Conservation (phyloP, 2,329 filamentous ascomycete species). For the Phaeosphaeria sp. region DNA sequence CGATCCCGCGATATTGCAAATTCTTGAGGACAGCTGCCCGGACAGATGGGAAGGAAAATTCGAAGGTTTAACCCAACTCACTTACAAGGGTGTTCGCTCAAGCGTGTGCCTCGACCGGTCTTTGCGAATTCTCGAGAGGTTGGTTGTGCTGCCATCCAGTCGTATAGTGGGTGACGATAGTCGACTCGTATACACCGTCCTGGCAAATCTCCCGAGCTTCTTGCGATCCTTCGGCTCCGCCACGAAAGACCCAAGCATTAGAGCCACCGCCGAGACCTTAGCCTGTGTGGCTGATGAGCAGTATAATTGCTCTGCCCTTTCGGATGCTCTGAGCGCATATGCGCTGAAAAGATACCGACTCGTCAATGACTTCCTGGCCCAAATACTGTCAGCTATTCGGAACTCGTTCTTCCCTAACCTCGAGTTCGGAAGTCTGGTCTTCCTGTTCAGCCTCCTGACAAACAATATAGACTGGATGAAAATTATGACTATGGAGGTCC, state of each 20-base stretch:
- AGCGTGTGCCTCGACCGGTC: slow-evolving; percentile 81
- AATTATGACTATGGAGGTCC: slow-evolving; percentile 87
- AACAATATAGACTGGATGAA: slow-evolving; percentile 92
- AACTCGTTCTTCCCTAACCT: slow-evolving; percentile 80
- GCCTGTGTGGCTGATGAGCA: slow-evolving; percentile 75
- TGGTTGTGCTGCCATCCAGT: slow-evolving; percentile 80
- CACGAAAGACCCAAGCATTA: slow-evolving; percentile 54
- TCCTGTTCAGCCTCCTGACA: slow-evolving; percentile 88
- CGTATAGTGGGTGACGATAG: slow-evolving; percentile 81
- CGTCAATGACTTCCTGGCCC: slow-evolving; percentile 76
- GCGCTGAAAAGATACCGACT: slow-evolving; percentile 70
- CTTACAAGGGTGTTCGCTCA: slow-evolving; percentile 92
- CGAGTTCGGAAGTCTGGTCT: slow-evolving; percentile 85
- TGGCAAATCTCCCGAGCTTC: slow-evolving; percentile 91
- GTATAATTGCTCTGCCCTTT: slow-evolving; percentile 72
- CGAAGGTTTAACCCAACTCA: slow-evolving; percentile 81
- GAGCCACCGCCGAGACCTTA: slow-evolving; percentile 72
- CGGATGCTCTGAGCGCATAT: slow-evolving; percentile 73
- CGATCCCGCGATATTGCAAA: slow-evolving; percentile 69
- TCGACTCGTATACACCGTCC: slow-evolving; percentile 81
- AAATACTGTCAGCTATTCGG: slow-evolving; percentile 75
- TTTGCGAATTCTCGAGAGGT: slow-evolving; percentile 75
- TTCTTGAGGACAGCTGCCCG: slow-evolving; percentile 80
- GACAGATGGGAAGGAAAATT: slow-evolving; percentile 88
- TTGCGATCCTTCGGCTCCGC: slow-evolving; percentile 77